phyloP scores from a whole-genome alignment of 106 monocot genomes.

The Posidonia australis region DNA sequence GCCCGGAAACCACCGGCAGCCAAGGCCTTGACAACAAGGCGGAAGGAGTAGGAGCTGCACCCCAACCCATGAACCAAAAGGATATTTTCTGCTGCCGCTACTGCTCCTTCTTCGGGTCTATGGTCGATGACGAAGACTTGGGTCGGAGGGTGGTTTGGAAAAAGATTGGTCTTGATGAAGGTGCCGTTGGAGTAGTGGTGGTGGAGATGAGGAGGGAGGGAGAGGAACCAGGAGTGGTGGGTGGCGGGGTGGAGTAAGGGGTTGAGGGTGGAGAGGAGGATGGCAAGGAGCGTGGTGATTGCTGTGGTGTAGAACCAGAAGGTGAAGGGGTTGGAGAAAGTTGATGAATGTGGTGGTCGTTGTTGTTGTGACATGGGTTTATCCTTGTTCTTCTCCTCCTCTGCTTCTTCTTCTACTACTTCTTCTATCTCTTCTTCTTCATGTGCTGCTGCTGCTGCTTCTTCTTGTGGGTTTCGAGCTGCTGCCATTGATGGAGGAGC shows the following conservation, averaged over 20 bases:
- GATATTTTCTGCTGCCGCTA: conserved; percentile 13
- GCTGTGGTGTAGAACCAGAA: conserved; percentile 1
- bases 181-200: not conserved
- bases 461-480: not conserved
- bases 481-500: not conserved
- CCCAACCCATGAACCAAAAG: conserved; percentile 70
- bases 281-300: not conserved
- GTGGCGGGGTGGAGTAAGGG: not conserved
- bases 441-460: not conserved
- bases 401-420: not conserved
- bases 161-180: conserved; percentile 34
- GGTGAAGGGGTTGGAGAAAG: not conserved
- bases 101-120: conserved; percentile 17
- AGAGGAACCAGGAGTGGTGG: not conserved
- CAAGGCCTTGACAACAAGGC: conserved; percentile 32
- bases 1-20: conserved; percentile 29
- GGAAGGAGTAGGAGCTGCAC: conserved; percentile 70
- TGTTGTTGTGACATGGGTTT: too few relatives aligned
- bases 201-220: not conserved
- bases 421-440: not conserved
- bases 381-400: not conserved
- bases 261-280: not conserved
- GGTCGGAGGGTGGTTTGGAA: conserved; percentile 3
- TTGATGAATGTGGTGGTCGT: not conserved
- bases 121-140: conserved; percentile 45